Evolutionary conservation across 805 yeast genomes (phyloP).

Genomic region (Candida easanensis): DNA sequence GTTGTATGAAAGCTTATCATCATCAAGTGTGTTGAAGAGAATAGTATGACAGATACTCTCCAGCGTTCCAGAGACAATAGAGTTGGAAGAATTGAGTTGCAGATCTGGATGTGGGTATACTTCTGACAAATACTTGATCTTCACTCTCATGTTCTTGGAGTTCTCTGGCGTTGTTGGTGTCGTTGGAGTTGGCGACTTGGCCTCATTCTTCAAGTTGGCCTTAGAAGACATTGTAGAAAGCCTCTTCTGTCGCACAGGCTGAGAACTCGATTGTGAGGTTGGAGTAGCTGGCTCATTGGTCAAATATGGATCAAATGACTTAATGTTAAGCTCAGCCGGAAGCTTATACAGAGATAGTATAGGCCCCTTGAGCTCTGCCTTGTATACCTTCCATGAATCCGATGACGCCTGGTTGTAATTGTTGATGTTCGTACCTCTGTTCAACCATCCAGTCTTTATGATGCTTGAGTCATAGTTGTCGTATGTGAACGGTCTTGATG

Average conservation of each 20-base stretch:
- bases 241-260: constrained; percentile 27
- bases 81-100: constrained; percentile 45
- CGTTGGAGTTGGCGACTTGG: constrained; percentile 15
- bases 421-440: constrained; percentile 39
- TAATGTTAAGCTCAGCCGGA: constrained; percentile 45
- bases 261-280: not conserved
- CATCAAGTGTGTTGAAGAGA: constrained; percentile 48
- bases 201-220: constrained; percentile 17
- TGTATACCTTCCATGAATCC: constrained; percentile 41
- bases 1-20: constrained; percentile 38
- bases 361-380: constrained; percentile 73
- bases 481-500: constrained; percentile 22
- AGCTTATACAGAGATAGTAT: constrained; percentile 59
- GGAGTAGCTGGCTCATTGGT: constrained; percentile 7
- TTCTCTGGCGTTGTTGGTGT: constrained; percentile 9
- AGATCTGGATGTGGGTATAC: constrained; percentile 63
- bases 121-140: constrained; percentile 36
- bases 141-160: constrained; percentile 13
- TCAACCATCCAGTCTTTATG: constrained; percentile 60
- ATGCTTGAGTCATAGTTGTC: constrained; percentile 38
- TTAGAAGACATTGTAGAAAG: constrained; percentile 24
- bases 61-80: constrained; percentile 50
- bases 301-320: constrained; percentile 34
- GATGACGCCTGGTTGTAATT: constrained; percentile 22
- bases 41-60: constrained; percentile 80